These are phyloP conservation scores for Mucor sp. DNA, from an alignment of 371 early-diverging fungal species.

Conservation along the genomic window DNA sequence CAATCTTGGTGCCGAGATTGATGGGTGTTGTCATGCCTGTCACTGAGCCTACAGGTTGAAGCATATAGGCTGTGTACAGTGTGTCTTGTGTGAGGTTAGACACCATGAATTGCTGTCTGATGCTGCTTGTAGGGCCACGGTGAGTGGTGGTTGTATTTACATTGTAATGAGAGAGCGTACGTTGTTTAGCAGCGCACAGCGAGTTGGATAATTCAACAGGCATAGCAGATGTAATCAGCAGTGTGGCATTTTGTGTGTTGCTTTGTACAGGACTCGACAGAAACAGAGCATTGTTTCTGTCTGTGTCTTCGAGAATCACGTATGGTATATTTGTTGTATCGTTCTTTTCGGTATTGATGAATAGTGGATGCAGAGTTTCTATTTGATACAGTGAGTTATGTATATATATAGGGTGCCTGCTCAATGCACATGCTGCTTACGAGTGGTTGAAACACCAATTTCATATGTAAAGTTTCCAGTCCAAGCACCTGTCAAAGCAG, in stretches of 20 bases:
- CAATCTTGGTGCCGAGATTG: constrained; percentile 33
- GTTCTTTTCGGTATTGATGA: constrained; percentile 11
- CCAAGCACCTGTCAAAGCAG: constrained; percentile 39
- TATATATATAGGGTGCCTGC: background rate
- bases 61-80: constrained; percentile 47
- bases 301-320: constrained; percentile 58
- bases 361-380: constrained; percentile 37
- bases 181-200: constrained; percentile 47
- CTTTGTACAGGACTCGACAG: constrained; percentile 35
- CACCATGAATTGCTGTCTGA: constrained; percentile 38
- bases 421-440: constrained; percentile 29
- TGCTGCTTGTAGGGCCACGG: constrained; percentile 24
- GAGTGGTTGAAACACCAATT: constrained; percentile 53
- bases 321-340: constrained; percentile 28
- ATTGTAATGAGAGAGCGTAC: constrained; percentile 32
- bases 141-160: constrained; percentile 38
- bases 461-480: constrained; percentile 59
- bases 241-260: constrained; percentile 38
- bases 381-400: background rate
- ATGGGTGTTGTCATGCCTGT: constrained; percentile 41
- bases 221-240: constrained; percentile 38
- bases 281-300: constrained; percentile 54
- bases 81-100: constrained; percentile 40
- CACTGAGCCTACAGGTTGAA: constrained; percentile 35
- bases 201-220: constrained; percentile 48